Evolutionary conservation across 495 filamentous ascomycete species (phyloP).

Genomic region (Aspergillus conjunctus): DNA sequence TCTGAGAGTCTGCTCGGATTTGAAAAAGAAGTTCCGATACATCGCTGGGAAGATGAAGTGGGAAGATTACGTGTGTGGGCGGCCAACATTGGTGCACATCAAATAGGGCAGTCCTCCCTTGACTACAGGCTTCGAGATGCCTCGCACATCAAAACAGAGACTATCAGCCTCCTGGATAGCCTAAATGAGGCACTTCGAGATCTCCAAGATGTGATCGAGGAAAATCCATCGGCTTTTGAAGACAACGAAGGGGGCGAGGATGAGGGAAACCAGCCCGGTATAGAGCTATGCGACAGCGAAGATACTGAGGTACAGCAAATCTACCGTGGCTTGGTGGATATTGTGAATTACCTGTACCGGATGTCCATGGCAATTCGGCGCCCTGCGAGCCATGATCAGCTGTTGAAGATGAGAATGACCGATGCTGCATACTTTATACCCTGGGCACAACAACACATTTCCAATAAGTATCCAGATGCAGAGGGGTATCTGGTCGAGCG

Average conservation of each 20-base stretch:
- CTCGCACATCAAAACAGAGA: constrained; percentile 41
- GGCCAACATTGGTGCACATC: constrained; percentile 49
- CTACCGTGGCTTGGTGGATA: not conserved
- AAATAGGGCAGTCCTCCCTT: constrained; percentile 42
- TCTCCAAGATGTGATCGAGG: not conserved
- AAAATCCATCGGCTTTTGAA: not conserved
- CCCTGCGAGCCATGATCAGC: constrained; percentile 29
- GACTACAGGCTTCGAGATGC: constrained; percentile 50
- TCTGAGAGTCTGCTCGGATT: constrained; percentile 1
- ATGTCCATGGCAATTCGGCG: constrained; percentile 31
- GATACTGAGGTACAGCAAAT: constrained; percentile 4
- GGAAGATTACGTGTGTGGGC: constrained; percentile 48
- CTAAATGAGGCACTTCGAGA: constrained; percentile 14
- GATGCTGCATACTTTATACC: constrained; percentile 17
- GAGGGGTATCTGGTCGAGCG: not conserved
- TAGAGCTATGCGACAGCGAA: not conserved
- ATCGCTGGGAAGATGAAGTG: constrained; percentile 34
- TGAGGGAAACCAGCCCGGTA: not conserved
- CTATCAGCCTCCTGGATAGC: constrained; percentile 34
- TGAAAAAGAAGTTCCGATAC: constrained; percentile 13
- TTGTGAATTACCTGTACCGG: constrained; percentile 26
- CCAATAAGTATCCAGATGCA: constrained; percentile 21
- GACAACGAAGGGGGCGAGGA: constrained; percentile 1
- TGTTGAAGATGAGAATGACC: constrained; percentile 3
- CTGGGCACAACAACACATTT: constrained; percentile 20